Base-by-base conservation (phyloP, 257 asterid species). In the Solanum infundibuliforme region DNA sequence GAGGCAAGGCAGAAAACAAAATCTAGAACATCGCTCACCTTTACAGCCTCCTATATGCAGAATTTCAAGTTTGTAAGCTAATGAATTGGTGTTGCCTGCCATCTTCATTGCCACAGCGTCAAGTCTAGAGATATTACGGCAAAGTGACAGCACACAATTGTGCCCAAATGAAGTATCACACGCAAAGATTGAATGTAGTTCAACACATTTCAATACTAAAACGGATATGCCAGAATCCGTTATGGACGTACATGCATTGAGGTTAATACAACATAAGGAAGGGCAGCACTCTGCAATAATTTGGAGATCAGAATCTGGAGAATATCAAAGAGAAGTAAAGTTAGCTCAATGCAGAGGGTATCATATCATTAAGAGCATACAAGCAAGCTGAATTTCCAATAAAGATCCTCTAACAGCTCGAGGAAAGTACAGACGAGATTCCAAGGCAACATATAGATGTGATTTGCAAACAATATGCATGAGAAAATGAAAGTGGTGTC, bases 41-140 rank as follows among this genome's bases (percentile, higher is more conserved):
- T 52, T 86, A 94, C 99, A 96, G 88, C 98, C 95, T 86, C 98
- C 97, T 88, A 96, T 84, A 87, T 96, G 98, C 91, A 95, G 87
- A 55, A 88, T 85, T 84, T 88, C 93, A 91, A 94, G 95, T 85
- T 92, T 89, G 88, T 87, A 62, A 87, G 93, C 96, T 87, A 68
- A 82, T 39, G 90, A 88, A 79, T 82, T 89, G 32, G 75, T 87
- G 86, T 87, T 82, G 20, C 76, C 69, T 90, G 88, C 90, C 86
- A 85, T 86, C 88, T 88, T 86, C 38, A 76, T 87, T 65, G 85
- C 87, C 35, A 74, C 89, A 87, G 13, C 34, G 18, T 85, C 89
- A 65, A 41, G 68, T 41, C 83, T 77, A 29, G 92, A 90, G 76
- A 83, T 84, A 88, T 90, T 90, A n/a, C 89, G 81, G 88, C 96